phyloP scores from a whole-genome alignment of 371 early-diverging fungal species.

The Circinella minor region DNA sequence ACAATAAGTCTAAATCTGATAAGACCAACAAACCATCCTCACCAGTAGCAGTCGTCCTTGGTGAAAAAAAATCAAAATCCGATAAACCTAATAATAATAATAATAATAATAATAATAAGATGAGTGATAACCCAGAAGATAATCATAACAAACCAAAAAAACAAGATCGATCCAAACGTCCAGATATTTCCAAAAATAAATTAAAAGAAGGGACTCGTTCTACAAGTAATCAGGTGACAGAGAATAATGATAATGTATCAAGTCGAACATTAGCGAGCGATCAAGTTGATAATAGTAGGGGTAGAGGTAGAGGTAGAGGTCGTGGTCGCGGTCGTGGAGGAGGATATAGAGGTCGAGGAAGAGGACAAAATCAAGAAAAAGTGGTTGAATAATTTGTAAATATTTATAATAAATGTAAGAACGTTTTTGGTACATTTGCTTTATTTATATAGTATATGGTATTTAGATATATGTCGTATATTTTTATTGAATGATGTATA shows the following conservation, averaged over 20 bases:
- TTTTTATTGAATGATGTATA: no score
- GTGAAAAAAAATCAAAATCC: neutral
- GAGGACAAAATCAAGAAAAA: slow-evolving; percentile 1
- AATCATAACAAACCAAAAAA: slow-evolving; percentile 1
- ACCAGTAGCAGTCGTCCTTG: no score
- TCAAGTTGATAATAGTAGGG: neutral
- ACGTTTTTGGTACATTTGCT: no score
- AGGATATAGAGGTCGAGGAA: slow-evolving; percentile 2
- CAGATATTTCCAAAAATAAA: no score
- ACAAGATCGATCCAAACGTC: neutral
- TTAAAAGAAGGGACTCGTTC: neutral
- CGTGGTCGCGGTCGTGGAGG: neutral
- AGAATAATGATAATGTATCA: neutral
- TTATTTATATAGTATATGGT: no score
- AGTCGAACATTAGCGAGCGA: neutral
- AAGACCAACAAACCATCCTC: neutral
- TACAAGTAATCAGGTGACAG: neutral
- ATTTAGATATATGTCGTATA: no score
- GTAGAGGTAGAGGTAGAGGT: neutral
- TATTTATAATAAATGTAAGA: neutral
- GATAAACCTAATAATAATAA: neutral
- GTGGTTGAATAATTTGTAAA: neutral
- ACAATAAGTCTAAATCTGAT: slow-evolving; percentile 1
- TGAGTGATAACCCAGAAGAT: neutral
- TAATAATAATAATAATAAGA: neutral